Conservation (phyloP, 2,329 filamentous ascomycete species). For the Aspergillus fumigatiaffinis region DNA sequence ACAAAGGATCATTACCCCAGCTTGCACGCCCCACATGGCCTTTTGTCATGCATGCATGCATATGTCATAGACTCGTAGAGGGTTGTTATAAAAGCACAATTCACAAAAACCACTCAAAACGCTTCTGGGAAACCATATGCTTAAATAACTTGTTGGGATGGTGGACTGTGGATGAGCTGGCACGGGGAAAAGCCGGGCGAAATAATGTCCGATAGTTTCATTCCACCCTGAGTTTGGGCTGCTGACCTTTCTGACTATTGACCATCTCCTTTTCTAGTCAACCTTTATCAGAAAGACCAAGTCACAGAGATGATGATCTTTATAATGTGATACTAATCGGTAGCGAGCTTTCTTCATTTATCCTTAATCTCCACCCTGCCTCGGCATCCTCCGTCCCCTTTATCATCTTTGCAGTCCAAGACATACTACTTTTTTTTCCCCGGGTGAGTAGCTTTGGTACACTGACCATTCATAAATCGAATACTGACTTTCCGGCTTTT, state of each 20-base stretch:
- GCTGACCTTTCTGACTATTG: not conserved
- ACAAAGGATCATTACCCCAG: not conserved
- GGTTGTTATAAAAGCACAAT: not conserved
- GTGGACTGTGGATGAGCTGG: not conserved
- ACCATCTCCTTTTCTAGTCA: not conserved
- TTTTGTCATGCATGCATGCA: not conserved
- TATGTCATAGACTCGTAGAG: not conserved
- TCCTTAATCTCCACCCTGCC: not conserved
- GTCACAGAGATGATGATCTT: not conserved
- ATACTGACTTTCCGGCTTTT: not conserved
- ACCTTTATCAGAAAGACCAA: not conserved
- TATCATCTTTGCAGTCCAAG: not conserved
- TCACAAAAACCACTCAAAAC: not conserved
- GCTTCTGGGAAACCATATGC: not conserved
- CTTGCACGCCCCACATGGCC: not conserved
- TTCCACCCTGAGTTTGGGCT: not conserved
- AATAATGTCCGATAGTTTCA: slow-evolving; percentile 8
- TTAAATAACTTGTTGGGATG: not conserved
- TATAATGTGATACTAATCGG: not conserved
- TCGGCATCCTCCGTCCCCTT: not conserved
- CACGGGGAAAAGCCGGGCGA: slow-evolving; percentile 1
- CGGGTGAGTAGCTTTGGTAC: not conserved
- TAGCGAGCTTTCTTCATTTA: not conserved
- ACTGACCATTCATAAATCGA: not conserved
- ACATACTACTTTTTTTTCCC: not conserved